Base-by-base conservation (phyloP, 2,329 filamentous ascomycete genomes). In the Pseudocercospora pini-densiflorae region DNA sequence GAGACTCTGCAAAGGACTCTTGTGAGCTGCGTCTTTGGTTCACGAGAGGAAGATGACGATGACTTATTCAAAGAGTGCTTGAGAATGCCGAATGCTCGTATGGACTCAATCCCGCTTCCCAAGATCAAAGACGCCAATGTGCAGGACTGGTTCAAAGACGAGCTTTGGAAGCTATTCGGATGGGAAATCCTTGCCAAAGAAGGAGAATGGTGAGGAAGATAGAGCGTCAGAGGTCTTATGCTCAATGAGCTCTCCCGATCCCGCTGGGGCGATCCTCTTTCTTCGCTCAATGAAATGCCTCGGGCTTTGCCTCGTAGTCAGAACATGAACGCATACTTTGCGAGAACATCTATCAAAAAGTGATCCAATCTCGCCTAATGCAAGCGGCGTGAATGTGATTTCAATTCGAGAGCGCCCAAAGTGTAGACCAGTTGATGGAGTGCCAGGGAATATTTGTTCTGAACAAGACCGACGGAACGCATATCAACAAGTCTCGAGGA, bases 111-210 rank as follows among this genome's bases (percentile, higher is more conserved):
- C 16, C 66, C 72, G 5, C 72, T 78, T 8, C 76, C 77, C 0
- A 79, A 79, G 59, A 66, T 80, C 0, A 78, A 79, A 5, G 77
- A 82, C 29, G 72, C 77, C 16, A 75, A 82, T 8, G 78, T 82
- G 4, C 71, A 80, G 2, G 82, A 86, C 16, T 87, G 85, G 84
- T 88, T 87, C 70, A 80, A 82, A 61, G 80, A 81, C 63, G 83
- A 88, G 69, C 75, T 88, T 1, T 89, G 87, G 87, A 76, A 80
- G 61, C 72, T 88, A 61, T 71, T 89, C 6, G 87, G 87, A 0
- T 89, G 87, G 86, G 85, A 88, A 59, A 77, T 85, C 5, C 72
- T 85, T 12, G 65, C 68, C 3, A 68, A 68, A 51, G 71, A 73
- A 36, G 65, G 58, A 31, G 65, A 62, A 2, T 67, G 57, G 57